Evolutionary conservation across 2,329 filamentous ascomycete species (phyloP).

Genomic region (Cladosporium sp.): DNA sequence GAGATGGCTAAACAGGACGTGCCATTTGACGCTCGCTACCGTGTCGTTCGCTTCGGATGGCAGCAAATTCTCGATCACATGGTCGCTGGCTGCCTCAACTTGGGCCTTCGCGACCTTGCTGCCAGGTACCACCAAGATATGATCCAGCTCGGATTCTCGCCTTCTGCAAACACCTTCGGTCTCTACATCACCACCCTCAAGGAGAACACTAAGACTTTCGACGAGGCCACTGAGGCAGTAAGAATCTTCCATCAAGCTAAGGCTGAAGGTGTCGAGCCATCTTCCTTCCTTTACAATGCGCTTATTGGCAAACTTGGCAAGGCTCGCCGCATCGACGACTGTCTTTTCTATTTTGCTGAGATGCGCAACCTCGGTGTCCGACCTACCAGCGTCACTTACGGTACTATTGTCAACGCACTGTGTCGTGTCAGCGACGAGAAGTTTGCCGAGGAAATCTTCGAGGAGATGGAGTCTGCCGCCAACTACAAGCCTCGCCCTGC

Average conservation of each 20-base stretch:
- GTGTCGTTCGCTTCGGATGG: constrained; percentile 90
- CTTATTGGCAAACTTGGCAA: constrained; percentile 98
- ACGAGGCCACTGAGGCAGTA: constrained; percentile 93
- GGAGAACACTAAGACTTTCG: constrained; percentile 94
- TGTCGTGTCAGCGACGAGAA: constrained; percentile 97
- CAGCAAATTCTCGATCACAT: constrained; percentile 93
- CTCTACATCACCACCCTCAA: constrained; percentile 99
- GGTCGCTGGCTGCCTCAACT: constrained; percentile 83
- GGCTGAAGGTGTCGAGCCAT: constrained; percentile 89
- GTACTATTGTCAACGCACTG: constrained; percentile 94
- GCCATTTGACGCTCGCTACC: constrained; percentile 77
- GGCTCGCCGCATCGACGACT: constrained; percentile 95
- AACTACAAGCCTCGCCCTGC: constrained; percentile 98
- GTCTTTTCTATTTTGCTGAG: constrained; percentile 94
- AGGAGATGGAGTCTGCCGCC: constrained; percentile 97
- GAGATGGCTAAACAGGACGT: constrained; percentile 86
- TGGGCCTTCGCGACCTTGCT: constrained; percentile 75
- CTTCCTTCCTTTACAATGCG: constrained; percentile 96
- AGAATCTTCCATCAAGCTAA: constrained; percentile 96
- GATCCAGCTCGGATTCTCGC: constrained; percentile 81
- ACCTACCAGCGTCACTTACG: constrained; percentile 95
- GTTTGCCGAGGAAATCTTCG: constrained; percentile 94
- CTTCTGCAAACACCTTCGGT: constrained; percentile 95
- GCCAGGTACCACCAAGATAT: constrained; percentile 88
- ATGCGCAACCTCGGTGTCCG: constrained; percentile 92